phyloP scores from a whole-genome alignment of 2,329 filamentous ascomycete species.

The Colletotrichum gigasporum region DNA sequence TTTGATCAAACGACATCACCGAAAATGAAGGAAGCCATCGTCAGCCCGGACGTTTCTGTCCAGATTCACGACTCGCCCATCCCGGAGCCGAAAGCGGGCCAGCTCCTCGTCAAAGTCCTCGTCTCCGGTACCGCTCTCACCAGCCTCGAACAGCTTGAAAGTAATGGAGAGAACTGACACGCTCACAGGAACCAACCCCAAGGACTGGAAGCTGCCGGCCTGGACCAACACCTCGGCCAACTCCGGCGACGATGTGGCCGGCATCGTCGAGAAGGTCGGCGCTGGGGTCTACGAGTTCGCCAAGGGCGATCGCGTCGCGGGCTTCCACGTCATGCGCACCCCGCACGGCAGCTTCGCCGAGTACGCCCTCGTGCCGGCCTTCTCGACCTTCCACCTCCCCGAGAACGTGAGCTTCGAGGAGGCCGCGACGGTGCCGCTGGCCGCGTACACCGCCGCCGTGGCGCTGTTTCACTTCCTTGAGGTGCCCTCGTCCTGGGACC shows the following conservation, averaged over 20 bases:
- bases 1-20: background rate
- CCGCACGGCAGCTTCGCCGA: constrained; percentile 67
- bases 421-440: constrained; percentile 65
- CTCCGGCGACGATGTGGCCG: constrained; percentile 38
- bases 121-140: constrained; percentile 19
- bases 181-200: constrained; percentile 37
- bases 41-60: constrained; percentile 19
- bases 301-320: constrained; percentile 56
- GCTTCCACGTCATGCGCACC: constrained; percentile 60
- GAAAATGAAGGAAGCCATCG: constrained; percentile 33
- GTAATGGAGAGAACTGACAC: background rate
- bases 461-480: constrained; percentile 57
- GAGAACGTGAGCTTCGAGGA: constrained; percentile 61
- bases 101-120: constrained; percentile 36
- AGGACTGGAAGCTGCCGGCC: constrained; percentile 39
- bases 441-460: constrained; percentile 62
- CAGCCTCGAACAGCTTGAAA: background rate
- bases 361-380: constrained; percentile 64
- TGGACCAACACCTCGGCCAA: constrained; percentile 20
- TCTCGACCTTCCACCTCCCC: constrained; percentile 67
- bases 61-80: constrained; percentile 26
- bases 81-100: constrained; percentile 31
- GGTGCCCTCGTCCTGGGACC: constrained; percentile 58
- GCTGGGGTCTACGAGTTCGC: constrained; percentile 29
- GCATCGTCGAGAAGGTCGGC: constrained; percentile 35